These are phyloP conservation scores for Fraxinus anomala DNA, from an alignment of 257 asterid genomes.

Conservation along the genomic window DNA sequence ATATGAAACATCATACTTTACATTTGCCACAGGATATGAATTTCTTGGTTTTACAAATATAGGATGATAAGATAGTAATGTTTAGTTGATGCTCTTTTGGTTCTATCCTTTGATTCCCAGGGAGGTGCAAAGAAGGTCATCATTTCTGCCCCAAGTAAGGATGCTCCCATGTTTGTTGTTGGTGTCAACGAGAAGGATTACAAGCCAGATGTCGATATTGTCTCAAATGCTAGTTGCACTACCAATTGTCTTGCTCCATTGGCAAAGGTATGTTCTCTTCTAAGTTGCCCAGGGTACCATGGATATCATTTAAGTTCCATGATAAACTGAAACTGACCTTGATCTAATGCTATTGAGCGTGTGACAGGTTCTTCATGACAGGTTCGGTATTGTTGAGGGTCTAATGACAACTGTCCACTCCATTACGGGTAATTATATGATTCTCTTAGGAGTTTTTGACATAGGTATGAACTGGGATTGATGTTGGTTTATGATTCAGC, in stretches of 20 bases:
- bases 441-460: no score
- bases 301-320: no score
- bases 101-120: conserved; percentile 28
- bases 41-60: not conserved
- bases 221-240: conserved; percentile 92
- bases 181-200: conserved; percentile 93
- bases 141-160: conserved; percentile 77
- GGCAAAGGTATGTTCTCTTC: conserved; percentile 54
- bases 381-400: conserved; percentile 83
- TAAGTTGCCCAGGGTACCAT: not conserved
- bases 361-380: conserved; percentile 76
- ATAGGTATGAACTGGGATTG: not conserved
- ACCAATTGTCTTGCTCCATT: conserved; percentile 87
- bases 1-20: no score
- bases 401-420: conserved; percentile 64
- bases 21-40: no score
- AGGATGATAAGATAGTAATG: not conserved
- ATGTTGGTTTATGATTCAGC: conserved; percentile 17
- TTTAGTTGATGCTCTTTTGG: not conserved
- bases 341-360: conserved; percentile 11
- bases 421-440: conserved; percentile 38
- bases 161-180: conserved; percentile 88
- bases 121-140: conserved; percentile 90
- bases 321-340: not conserved
- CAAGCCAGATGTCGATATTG: conserved; percentile 64